Evolutionary conservation across 225 moss, liverwort and hornwort genomes (phyloP).

Genomic region (Marchantia paleacea): DNA sequence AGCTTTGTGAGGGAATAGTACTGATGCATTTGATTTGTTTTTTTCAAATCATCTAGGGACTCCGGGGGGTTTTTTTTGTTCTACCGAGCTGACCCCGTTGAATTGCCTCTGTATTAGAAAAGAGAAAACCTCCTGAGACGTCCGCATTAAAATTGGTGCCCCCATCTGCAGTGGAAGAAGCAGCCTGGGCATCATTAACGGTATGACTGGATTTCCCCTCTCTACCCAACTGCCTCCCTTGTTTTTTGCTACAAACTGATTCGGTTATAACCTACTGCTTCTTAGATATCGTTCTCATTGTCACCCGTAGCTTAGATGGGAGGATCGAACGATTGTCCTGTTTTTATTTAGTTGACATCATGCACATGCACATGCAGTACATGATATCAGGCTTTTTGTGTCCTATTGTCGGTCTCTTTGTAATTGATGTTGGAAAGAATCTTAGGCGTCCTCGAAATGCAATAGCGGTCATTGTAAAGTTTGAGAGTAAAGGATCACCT

Average conservation of each 20-base stretch:
- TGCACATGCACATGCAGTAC: too few relatives aligned
- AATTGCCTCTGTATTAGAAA: not conserved
- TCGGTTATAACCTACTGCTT: too few relatives aligned
- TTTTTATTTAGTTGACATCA: too few relatives aligned
- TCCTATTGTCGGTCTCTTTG: not conserved
- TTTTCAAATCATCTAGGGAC: too few relatives aligned
- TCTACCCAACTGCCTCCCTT: not conserved
- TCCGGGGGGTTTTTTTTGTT: too few relatives aligned
- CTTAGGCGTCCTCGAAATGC: too few relatives aligned
- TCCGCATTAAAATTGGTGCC: not conserved
- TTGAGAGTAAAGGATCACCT: too few relatives aligned
- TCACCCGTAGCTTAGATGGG: too few relatives aligned
- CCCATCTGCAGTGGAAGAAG: conserved; percentile 18
- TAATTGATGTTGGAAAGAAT: too few relatives aligned
- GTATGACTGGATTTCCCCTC: not conserved
- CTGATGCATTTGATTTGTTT: not conserved
- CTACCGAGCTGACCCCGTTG: not conserved
- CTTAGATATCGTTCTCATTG: too few relatives aligned
- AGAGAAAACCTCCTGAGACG: not conserved
- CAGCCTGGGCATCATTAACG: conserved; percentile 21
- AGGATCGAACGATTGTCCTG: too few relatives aligned
- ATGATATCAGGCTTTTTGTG: not conserved
- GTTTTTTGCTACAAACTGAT: too few relatives aligned
- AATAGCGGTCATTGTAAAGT: not conserved
- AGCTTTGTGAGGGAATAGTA: not conserved